Percentiles rank a stretch among this genome's conserved stretches.
These are phyloP conservation scores for Puccinellia tenuiflora DNA, from an alignment of 176 grass and related monocot species.

Conservation along the genomic window DNA sequence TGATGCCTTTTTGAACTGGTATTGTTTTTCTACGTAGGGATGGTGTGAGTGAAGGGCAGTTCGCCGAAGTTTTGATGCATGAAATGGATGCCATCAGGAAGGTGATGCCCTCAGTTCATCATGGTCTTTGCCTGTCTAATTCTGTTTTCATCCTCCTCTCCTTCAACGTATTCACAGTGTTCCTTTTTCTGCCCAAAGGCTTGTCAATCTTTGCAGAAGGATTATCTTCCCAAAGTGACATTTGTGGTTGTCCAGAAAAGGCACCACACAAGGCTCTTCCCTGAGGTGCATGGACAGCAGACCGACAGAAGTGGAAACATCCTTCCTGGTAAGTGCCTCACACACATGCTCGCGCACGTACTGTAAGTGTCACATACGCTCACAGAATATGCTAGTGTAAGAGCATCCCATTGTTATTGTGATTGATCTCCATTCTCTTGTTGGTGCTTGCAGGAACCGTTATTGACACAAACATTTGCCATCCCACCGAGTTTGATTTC, in stretches of 20 bases:
- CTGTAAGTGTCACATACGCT: not conserved
- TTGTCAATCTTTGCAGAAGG: constrained; percentile 40
- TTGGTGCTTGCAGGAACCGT: constrained; percentile 50
- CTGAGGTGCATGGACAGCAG: constrained; percentile 38
- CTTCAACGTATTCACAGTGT: not conserved
- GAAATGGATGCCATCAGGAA: constrained; percentile 61
- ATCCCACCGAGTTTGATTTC: constrained; percentile 78
- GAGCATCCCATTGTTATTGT: not conserved
- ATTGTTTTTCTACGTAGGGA: constrained; percentile 25
- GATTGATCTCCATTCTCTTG: not conserved
- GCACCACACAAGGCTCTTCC: constrained; percentile 83
- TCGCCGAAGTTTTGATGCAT: constrained; percentile 48
- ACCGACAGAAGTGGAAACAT: constrained; percentile 74
- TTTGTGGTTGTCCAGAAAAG: constrained; percentile 90
- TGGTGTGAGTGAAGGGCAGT: constrained; percentile 84
- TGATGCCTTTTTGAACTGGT: not conserved
- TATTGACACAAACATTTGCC: constrained; percentile 61
- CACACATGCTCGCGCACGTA: not conserved
- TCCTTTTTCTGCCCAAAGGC: constrained; percentile 41
- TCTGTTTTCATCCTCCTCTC: not conserved
- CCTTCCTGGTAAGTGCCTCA: constrained; percentile 41
- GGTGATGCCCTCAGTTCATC: constrained; percentile 26
- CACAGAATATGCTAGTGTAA: not conserved
- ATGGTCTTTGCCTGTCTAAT: not conserved
- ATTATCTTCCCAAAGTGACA: constrained; percentile 47